A percentile compares a stretch with the other conserved stretches of the same genome.
Evolutionary conservation across 2,329 filamentous ascomycete species (phyloP).

Genomic region (Corinectria fuckeliana): DNA sequence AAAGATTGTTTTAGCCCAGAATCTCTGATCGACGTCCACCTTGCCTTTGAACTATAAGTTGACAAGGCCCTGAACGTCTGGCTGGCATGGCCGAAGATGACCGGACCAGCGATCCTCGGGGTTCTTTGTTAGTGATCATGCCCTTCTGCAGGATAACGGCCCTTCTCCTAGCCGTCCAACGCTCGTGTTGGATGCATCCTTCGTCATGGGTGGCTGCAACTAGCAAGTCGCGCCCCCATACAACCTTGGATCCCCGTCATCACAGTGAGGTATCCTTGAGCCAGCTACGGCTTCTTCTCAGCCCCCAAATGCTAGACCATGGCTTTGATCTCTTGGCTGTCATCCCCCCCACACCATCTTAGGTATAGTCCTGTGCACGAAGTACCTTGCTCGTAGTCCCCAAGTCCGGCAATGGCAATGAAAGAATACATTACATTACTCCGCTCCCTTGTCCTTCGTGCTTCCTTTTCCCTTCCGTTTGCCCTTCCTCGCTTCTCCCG

Average conservation of each 20-base stretch:
- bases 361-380: constrained; percentile 15
- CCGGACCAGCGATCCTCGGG: not conserved
- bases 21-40: not conserved
- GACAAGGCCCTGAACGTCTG: not conserved
- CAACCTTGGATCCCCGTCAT: constrained; percentile 17
- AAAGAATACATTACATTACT: constrained; percentile 30
- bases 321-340: constrained; percentile 21
- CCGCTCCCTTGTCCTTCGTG: constrained; percentile 20
- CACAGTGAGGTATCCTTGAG: constrained; percentile 6
- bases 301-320: constrained; percentile 22
- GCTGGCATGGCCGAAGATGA: constrained; percentile 2
- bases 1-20: not conserved
- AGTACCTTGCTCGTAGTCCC: constrained; percentile 17
- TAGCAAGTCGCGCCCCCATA: constrained; percentile 10
- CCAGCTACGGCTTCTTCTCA: constrained; percentile 16
- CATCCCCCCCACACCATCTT: constrained; percentile 27
- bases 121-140: constrained; percentile 27
- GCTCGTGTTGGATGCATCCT: constrained; percentile 18
- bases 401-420: constrained; percentile 5
- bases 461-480: constrained; percentile 11
- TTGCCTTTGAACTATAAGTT: not conserved
- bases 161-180: constrained; percentile 22
- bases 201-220: constrained; percentile 13
- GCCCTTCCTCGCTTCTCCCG: constrained; percentile 6
- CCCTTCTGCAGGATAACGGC: constrained; percentile 19